A percentile compares a stretch with the other conserved stretches of the same genome.
phyloP scores from a whole-genome alignment of 768 basidiomycete species.

The Phlebiopsis flavidoalba region DNA sequence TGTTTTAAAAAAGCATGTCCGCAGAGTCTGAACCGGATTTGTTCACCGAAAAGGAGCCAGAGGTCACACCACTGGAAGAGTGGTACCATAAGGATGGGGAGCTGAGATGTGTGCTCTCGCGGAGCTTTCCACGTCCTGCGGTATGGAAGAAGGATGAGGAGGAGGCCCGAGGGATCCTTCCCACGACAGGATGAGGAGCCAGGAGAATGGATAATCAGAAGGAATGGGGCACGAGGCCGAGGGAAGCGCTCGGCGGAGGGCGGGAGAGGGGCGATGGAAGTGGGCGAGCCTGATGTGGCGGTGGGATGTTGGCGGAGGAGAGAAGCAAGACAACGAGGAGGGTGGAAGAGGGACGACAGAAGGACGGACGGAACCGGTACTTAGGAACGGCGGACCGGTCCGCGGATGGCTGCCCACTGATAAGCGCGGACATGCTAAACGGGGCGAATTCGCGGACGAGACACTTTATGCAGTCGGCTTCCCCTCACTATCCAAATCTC shows the following conservation, averaged over 20 bases:
- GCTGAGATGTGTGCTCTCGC: conserved; percentile 82
- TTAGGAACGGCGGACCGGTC: conserved; percentile 62
- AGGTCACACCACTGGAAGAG: conserved; percentile 66
- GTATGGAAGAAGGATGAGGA: conserved; percentile 35
- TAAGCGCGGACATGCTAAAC: conserved; percentile 96
- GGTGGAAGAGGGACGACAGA: conserved; percentile 43
- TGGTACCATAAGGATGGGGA: conserved; percentile 90
- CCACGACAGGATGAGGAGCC: conserved; percentile 25
- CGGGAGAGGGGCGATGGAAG: conserved; percentile 23
- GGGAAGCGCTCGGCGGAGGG: conserved; percentile 32
- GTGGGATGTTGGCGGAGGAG: not conserved
- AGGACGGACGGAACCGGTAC: conserved; percentile 47
- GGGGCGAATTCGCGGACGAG: conserved; percentile 77
- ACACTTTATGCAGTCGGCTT: conserved; percentile 35
- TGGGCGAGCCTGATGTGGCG: conserved; percentile 8
- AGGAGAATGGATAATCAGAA: conserved; percentile 34
- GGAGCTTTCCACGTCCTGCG: conserved; percentile 84
- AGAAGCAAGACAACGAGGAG: conserved; percentile 10
- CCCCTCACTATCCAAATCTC: too few species aligned
- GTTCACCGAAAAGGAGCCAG: conserved; percentile 44
- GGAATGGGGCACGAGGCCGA: conserved; percentile 5
- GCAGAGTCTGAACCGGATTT: conserved; percentile 65
- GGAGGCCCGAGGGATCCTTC: too few species aligned
- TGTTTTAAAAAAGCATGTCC: too few species aligned
- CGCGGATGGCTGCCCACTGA: conserved; percentile 92